These are phyloP conservation scores for Balansia obtecta DNA, from an alignment of 2,329 filamentous ascomycete species.

Conservation along the genomic window DNA sequence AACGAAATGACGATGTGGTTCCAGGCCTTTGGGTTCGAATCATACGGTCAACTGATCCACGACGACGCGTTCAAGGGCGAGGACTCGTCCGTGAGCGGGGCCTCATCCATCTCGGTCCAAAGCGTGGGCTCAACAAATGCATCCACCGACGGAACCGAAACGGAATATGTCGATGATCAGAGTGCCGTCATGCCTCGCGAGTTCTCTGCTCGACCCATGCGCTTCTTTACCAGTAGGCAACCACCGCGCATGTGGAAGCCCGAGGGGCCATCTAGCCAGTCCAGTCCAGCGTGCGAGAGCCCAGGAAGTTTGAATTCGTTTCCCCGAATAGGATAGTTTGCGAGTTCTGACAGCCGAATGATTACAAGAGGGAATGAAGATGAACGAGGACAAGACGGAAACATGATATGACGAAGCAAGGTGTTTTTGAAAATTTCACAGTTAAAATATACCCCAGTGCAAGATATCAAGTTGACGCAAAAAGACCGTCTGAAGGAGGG, in stretches of 20 bases:
- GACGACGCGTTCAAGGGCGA: slow-evolving; percentile 9
- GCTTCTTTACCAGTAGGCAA: slow-evolving; percentile 18
- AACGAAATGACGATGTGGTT: slow-evolving; percentile 39
- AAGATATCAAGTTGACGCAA: too few species aligned
- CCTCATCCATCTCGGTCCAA: slow-evolving; percentile 7
- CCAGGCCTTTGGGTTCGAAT: slow-evolving; percentile 34
- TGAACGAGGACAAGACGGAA: too few species aligned
- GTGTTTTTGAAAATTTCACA: too few species aligned
- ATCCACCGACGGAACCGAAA: slow-evolving; percentile 19
- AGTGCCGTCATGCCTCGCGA: not conserved
- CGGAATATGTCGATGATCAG: slow-evolving; percentile 17
- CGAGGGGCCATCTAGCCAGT: too few species aligned
- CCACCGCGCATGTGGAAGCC: slow-evolving; percentile 23
- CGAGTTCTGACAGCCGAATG: too few species aligned
- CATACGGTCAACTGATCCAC: slow-evolving; percentile 26
- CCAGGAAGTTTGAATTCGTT: slow-evolving; percentile 21
- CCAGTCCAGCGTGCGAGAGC: not conserved
- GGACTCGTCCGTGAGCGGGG: slow-evolving; percentile 1
- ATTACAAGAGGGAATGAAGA: too few species aligned
- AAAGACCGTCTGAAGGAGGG: too few species aligned
- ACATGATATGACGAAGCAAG: too few species aligned
- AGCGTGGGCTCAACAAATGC: slow-evolving; percentile 16
- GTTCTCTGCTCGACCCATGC: slow-evolving; percentile 15
- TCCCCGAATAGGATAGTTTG: too few species aligned
- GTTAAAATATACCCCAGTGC: too few species aligned